phyloP scores from a whole-genome alignment of 2,329 filamentous ascomycete species.

The Podosphaera fusca region DNA sequence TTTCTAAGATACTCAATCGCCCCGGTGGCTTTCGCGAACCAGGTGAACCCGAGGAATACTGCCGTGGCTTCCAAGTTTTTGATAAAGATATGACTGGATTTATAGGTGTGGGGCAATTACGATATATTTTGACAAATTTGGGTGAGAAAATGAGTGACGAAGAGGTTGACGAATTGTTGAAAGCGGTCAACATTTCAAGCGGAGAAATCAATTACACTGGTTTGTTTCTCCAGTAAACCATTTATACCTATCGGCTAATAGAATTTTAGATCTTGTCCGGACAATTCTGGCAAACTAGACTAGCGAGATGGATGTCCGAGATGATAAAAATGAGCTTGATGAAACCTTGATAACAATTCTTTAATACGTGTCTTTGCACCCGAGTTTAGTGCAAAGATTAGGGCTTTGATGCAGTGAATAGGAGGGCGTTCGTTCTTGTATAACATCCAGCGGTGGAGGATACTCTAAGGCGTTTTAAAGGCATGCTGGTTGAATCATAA shows the following conservation, averaged over 20 bases:
- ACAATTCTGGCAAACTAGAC: conserved; percentile 65
- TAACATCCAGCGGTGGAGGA: background rate
- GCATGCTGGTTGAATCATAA: background rate
- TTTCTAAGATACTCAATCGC: conserved; percentile 88
- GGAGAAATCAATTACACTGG: conserved; percentile 96
- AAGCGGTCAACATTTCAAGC: conserved; percentile 87
- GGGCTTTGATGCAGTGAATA: background rate
- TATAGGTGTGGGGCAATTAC: conserved; percentile 90
- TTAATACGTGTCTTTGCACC: too few relatives aligned
- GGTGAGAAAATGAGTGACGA: conserved; percentile 99
- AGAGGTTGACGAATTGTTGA: conserved; percentile 94
- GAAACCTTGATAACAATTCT: too few relatives aligned
- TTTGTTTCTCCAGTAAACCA: conserved; percentile 21
- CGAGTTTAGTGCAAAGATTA: too few relatives aligned
- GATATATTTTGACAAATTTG: conserved; percentile 93
- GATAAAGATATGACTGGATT: conserved; percentile 98
- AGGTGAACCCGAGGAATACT: conserved; percentile 94
- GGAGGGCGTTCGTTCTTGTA: background rate
- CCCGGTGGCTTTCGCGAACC: conserved; percentile 96
- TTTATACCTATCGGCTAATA: background rate
- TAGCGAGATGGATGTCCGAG: background rate
- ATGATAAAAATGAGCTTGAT: background rate
- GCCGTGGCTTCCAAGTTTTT: conserved; percentile 95
- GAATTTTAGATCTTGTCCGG: conserved; percentile 42
- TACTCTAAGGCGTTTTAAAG: background rate